These are phyloP conservation scores for Vitis rupestris DNA, from an alignment of 164 flowering plant genomes.

Conservation along the genomic window DNA sequence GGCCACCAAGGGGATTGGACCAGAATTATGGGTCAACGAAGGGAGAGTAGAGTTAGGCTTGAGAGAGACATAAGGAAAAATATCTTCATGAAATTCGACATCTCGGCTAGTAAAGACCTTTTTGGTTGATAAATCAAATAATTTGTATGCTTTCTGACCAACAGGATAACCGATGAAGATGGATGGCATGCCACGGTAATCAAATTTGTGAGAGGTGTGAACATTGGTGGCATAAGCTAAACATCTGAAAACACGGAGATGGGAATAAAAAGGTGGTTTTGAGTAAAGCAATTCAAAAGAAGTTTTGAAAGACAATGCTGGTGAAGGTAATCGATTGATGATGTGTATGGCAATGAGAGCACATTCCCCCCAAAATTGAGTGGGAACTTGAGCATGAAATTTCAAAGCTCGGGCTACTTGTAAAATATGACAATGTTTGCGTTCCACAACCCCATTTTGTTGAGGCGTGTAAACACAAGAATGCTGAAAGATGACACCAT, in stretches of 20 bases:
- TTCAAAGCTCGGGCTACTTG: constrained; percentile 4
- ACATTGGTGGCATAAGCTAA: too few species aligned
- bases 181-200: neutral
- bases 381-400: constrained; percentile 3
- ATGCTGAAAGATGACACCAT: neutral
- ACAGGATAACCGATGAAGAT: neutral
- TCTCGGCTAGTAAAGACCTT: constrained; percentile 3
- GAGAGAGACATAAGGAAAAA: constrained; percentile 2
- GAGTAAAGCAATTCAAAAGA: neutral
- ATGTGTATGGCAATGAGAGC: neutral
- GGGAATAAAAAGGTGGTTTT: neutral
- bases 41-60: neutral
- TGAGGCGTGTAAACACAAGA: neutral
- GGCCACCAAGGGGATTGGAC: neutral
- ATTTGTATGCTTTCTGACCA: constrained; percentile 4
- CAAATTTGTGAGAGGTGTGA: neutral
- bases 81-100: neutral
- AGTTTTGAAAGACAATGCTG: neutral
- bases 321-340: neutral
- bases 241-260: too few species aligned
- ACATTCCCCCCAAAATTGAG: neutral
- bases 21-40: neutral
- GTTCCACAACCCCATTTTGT: neutral
- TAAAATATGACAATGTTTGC: constrained; percentile 1
- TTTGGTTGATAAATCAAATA: constrained; percentile 7